Conservation (phyloP, 2,329 filamentous ascomycete species). For the Septoria linicola region DNA sequence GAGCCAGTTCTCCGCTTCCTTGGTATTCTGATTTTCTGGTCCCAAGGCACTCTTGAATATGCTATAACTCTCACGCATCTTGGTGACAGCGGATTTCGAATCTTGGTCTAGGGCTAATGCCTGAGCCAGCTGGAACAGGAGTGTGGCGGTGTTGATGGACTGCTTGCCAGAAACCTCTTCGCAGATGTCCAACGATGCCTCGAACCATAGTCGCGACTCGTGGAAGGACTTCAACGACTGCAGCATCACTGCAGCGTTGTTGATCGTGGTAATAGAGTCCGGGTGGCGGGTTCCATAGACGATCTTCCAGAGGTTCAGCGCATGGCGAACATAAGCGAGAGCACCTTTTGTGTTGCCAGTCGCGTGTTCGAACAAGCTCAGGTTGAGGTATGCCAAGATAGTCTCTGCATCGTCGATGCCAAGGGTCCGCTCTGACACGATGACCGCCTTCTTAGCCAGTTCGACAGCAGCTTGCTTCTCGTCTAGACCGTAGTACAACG, state of each 20-base stretch:
- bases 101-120: conserved; percentile 94
- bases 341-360: conserved; percentile 85
- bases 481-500: conserved; percentile 95
- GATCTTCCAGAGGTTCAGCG: conserved; percentile 92
- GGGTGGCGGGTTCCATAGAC: conserved; percentile 93
- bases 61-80: conserved; percentile 95
- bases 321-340: conserved; percentile 86
- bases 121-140: conserved; percentile 96
- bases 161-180: conserved; percentile 85
- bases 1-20: conserved; percentile 95
- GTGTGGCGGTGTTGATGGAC: conserved; percentile 88
- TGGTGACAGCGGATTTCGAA: conserved; percentile 82
- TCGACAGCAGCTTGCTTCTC: conserved; percentile 96
- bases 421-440: conserved; percentile 90
- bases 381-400: conserved; percentile 90
- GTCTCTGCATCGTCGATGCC: conserved; percentile 94
- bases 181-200: conserved; percentile 84
- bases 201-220: conserved; percentile 95
- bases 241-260: conserved; percentile 98
- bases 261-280: conserved; percentile 96
- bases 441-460: conserved; percentile 91
- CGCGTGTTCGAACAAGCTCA: conserved; percentile 90
- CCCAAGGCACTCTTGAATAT: conserved; percentile 89
- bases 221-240: conserved; percentile 93
- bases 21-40: conserved; percentile 91